Conservation (phyloP, 2,329 filamentous ascomycete species). For the Penicillium freii region DNA sequence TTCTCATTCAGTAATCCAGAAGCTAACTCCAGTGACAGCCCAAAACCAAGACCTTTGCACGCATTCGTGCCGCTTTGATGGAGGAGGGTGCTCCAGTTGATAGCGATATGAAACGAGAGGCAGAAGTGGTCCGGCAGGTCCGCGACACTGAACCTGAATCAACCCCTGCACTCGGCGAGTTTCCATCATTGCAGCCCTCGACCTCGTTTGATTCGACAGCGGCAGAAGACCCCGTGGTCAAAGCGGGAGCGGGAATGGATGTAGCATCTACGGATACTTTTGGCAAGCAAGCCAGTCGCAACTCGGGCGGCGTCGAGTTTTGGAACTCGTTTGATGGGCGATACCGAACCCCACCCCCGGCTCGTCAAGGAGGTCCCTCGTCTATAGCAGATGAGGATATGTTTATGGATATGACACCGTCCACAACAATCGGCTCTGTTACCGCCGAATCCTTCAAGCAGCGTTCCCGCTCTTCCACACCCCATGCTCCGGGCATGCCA, state of each 20-base stretch:
- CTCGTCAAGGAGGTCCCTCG: constrained; percentile 56
- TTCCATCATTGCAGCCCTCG: constrained; percentile 54
- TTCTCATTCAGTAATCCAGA: not conserved
- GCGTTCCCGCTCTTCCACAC: constrained; percentile 43
- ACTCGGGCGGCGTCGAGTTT: constrained; percentile 69
- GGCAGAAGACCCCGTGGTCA: constrained; percentile 22
- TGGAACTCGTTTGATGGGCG: constrained; percentile 79
- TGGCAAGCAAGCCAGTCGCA: constrained; percentile 69
- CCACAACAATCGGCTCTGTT: constrained; percentile 29
- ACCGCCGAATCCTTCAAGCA: constrained; percentile 33
- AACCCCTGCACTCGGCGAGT: constrained; percentile 39
- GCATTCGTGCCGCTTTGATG: constrained; percentile 82
- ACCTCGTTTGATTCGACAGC: constrained; percentile 9
- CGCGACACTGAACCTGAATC: constrained; percentile 75
- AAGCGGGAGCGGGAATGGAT: constrained; percentile 33
- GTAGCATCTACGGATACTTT: constrained; percentile 65
- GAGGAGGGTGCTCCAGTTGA: constrained; percentile 89
- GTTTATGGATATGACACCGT: constrained; percentile 42
- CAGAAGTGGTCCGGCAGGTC: constrained; percentile 92
- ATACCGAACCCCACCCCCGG: constrained; percentile 62
- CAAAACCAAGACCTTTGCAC: constrained; percentile 92
- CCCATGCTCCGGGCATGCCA: constrained; percentile 42
- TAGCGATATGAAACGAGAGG: constrained; percentile 83
- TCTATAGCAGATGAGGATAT: constrained; percentile 46
- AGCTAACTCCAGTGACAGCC: constrained; percentile 55